These are phyloP conservation scores for Nakaseomyces kungkrabaensis DNA, from an alignment of 1,139 yeast genomes.

Conservation along the genomic window DNA sequence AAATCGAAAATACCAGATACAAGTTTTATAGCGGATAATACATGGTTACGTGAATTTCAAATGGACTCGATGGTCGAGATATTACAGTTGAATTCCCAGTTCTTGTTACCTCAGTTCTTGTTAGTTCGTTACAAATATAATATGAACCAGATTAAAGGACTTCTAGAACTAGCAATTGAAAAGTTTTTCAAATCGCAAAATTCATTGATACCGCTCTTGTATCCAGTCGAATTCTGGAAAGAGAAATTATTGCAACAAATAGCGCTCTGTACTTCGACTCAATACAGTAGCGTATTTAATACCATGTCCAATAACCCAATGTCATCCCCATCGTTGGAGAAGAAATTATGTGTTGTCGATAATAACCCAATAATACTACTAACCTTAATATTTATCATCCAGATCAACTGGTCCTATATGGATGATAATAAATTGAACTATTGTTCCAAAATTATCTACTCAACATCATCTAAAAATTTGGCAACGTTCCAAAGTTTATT, in stretches of 20 bases:
- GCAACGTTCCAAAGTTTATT: constrained; percentile 17
- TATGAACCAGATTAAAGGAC: constrained; percentile 8
- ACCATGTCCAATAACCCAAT: constrained; percentile 1
- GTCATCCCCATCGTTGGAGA: background rate
- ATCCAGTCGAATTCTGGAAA: constrained; percentile 17
- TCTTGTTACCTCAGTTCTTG: constrained; percentile 18
- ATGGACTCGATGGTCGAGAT: constrained; percentile 3
- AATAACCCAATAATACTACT: constrained; percentile 13
- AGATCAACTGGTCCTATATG: constrained; percentile 24
- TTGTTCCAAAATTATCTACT: constrained; percentile 18
- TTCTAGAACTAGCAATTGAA: constrained; percentile 10
- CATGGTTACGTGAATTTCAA: constrained; percentile 2
- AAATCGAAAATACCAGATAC: background rate
- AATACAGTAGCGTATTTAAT: background rate
- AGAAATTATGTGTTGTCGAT: background rate
- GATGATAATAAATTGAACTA: constrained; percentile 22
- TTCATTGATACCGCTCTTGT: constrained; percentile 22
- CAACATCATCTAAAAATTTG: constrained; percentile 12
- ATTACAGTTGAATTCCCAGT: constrained; percentile 14
- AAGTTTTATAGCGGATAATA: constrained; percentile 1
- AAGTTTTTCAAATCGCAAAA: constrained; percentile 18
- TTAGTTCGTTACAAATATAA: constrained; percentile 16
- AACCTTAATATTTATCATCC: constrained; percentile 19
- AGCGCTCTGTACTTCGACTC: constrained; percentile 1
- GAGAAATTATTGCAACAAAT: constrained; percentile 5